Percentiles rank a stretch among this genome's conserved stretches.
phyloP scores from a whole-genome alignment of 148 eudicot genomes.

The Dianthus caryophyllus region DNA sequence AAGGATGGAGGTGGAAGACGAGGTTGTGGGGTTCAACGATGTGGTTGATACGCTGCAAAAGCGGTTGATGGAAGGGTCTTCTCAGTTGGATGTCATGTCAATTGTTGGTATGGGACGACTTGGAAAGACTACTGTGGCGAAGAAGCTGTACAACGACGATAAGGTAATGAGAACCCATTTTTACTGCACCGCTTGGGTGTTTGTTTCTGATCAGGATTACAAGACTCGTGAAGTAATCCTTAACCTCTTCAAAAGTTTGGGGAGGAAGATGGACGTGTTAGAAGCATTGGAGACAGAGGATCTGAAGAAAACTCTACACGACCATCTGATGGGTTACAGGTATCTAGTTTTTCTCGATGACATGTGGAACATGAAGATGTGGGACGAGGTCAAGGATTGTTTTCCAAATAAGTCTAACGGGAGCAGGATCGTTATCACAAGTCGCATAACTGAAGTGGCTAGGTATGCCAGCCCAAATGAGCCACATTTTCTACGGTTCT shows the following conservation, averaged over 20 bases:
- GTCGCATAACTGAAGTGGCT: no score
- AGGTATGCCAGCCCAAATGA: no score
- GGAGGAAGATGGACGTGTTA: not conserved
- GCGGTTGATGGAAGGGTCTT: constrained; percentile 18
- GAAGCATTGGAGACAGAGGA: constrained; percentile 8
- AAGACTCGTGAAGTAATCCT: constrained; percentile 27
- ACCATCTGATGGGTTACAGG: no score
- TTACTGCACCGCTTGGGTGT: constrained; percentile 27
- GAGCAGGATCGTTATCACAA: no score
- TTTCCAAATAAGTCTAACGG: no score
- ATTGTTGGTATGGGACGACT: constrained; percentile 45
- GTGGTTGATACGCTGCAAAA: constrained; percentile 20
- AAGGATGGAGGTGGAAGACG: constrained; percentile 14
- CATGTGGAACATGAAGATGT: no score
- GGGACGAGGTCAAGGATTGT: no score
- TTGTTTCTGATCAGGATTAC: constrained; percentile 31
- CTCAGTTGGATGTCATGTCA: constrained; percentile 24
- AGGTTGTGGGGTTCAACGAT: constrained; percentile 30
- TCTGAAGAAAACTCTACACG: constrained; percentile 9
- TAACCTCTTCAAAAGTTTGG: constrained; percentile 20
- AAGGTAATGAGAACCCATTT: constrained; percentile 23
- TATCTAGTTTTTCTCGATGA: no score
- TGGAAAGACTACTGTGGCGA: constrained; percentile 44
- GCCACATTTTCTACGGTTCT: no score
- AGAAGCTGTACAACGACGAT: constrained; percentile 26